Evolutionary conservation across 2,329 filamentous ascomycete genomes (phyloP).

Genomic region (Cordyceps cicadae): DNA sequence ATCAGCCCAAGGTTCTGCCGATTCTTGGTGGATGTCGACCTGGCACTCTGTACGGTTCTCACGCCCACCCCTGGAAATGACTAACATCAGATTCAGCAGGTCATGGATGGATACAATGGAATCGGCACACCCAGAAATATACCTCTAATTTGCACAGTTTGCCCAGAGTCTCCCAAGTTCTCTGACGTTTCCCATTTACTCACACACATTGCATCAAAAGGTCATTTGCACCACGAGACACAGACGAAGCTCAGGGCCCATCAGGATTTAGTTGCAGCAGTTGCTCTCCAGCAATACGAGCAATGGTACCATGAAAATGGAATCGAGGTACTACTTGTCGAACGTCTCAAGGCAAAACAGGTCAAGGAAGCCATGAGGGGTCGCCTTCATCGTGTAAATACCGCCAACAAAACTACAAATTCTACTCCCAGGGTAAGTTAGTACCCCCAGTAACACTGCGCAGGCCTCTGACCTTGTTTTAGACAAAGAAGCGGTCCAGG

Average conservation of each 20-base stretch:
- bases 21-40: not conserved
- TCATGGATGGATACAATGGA: slow-evolving; percentile 25
- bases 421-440: slow-evolving; percentile 10
- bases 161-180: slow-evolving; percentile 69
- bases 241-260: slow-evolving; percentile 67
- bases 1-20: not conserved
- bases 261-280: slow-evolving; percentile 55
- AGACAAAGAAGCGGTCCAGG: slow-evolving; percentile 24
- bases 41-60: slow-evolving; percentile 1
- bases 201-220: slow-evolving; percentile 87
- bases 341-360: slow-evolving; percentile 70
- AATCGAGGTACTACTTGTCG: slow-evolving; percentile 65
- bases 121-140: slow-evolving; percentile 33
- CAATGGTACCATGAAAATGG: slow-evolving; percentile 67
- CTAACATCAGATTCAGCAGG: slow-evolving; percentile 18
- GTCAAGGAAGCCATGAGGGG: slow-evolving; percentile 52
- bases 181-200: slow-evolving; percentile 87
- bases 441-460: not conserved
- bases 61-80: not conserved
- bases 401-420: slow-evolving; percentile 15
- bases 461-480: not conserved
- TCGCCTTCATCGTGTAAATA: slow-evolving; percentile 31
- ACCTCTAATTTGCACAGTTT: slow-evolving; percentile 73
- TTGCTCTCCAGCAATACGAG: slow-evolving; percentile 60
- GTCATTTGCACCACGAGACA: slow-evolving; percentile 79